phyloP scores from a whole-genome alignment of 2,329 filamentous ascomycete genomes.

The Cordyceps farinosa region DNA sequence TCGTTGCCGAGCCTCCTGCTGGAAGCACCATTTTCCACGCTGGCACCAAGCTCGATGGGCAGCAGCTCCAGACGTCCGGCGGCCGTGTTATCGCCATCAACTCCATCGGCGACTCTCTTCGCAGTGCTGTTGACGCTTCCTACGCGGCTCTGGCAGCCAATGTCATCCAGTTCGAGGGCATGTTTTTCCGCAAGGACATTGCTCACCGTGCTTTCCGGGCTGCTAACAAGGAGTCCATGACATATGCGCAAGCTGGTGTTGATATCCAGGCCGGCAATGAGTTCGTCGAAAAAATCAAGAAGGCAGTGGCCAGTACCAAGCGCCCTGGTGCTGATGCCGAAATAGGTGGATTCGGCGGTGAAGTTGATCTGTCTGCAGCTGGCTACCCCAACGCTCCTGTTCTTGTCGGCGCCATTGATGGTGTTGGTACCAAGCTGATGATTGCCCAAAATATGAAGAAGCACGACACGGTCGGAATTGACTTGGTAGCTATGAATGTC shows the following conservation, averaged over 20 bases:
- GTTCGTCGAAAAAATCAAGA: constrained; percentile 88
- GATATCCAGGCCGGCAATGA: constrained; percentile 92
- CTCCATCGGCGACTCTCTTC: constrained; percentile 66
- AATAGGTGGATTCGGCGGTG: constrained; percentile 91
- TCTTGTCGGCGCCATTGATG: constrained; percentile 91
- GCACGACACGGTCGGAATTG: constrained; percentile 92
- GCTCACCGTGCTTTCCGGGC: constrained; percentile 68
- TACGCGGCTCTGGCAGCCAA: constrained; percentile 72
- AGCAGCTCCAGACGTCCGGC: constrained; percentile 70
- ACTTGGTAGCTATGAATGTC: constrained; percentile 98
- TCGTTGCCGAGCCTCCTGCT: constrained; percentile 41
- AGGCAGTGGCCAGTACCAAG: constrained; percentile 78
- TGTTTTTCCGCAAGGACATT: constrained; percentile 93
- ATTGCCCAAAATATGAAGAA: constrained; percentile 86
- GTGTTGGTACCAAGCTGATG: constrained; percentile 94
- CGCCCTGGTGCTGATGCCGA: constrained; percentile 85
- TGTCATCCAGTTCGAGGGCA: constrained; percentile 74
- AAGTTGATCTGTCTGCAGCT: constrained; percentile 57
- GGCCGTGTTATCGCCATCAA: constrained; percentile 94
- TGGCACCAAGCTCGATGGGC: constrained; percentile 66
- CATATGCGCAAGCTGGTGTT: constrained; percentile 90
- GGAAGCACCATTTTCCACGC: constrained; percentile 83
- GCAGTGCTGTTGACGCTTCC: constrained; percentile 80
- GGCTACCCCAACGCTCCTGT: constrained; percentile 73
- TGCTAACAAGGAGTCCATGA: constrained; percentile 56